Percentiles rank a stretch among this genome's conserved stretches.
These are phyloP conservation scores for Grammothele lineata DNA, from an alignment of 768 basidiomycete species.

Conservation along the genomic window DNA sequence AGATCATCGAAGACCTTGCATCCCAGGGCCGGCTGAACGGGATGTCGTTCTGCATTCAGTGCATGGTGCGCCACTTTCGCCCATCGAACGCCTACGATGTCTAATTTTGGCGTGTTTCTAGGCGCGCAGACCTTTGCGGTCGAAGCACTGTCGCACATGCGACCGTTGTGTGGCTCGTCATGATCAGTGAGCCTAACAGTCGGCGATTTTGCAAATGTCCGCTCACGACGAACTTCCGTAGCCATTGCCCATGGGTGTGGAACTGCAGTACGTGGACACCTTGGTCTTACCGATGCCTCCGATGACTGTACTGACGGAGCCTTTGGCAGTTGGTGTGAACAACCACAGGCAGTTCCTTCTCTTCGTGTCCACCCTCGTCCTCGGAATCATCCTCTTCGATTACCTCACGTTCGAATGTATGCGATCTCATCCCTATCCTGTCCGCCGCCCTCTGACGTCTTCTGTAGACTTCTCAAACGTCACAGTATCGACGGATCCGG, in stretches of 20 bases:
- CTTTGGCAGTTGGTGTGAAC: constrained; percentile 68
- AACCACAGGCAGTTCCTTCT: constrained; percentile 96
- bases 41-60: constrained; percentile 93
- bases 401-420: constrained; percentile 79
- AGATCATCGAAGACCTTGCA: constrained; percentile 91
- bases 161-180: constrained; percentile 85
- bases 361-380: constrained; percentile 84
- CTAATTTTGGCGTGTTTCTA: constrained; percentile 19
- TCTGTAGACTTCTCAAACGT: constrained; percentile 52
- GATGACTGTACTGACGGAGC: not conserved
- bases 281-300: too few species aligned
- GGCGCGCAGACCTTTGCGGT: constrained; percentile 87
- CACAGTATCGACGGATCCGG: constrained; percentile 31
- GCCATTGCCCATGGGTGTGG: constrained; percentile 99
- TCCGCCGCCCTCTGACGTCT: not conserved
- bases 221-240: constrained; percentile 26
- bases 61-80: constrained; percentile 56
- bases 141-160: constrained; percentile 93
- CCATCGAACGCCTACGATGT: too few species aligned
- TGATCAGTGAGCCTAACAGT: constrained; percentile 72
- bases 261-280: constrained; percentile 76
- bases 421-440: constrained; percentile 24
- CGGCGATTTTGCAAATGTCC: not conserved
- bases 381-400: constrained; percentile 78
- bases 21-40: constrained; percentile 87